Evolutionary conservation across 495 filamentous ascomycete species (phyloP), one percentile per base, ranked within the genome.

Genomic region (Penicillium mononematosum): DNA sequence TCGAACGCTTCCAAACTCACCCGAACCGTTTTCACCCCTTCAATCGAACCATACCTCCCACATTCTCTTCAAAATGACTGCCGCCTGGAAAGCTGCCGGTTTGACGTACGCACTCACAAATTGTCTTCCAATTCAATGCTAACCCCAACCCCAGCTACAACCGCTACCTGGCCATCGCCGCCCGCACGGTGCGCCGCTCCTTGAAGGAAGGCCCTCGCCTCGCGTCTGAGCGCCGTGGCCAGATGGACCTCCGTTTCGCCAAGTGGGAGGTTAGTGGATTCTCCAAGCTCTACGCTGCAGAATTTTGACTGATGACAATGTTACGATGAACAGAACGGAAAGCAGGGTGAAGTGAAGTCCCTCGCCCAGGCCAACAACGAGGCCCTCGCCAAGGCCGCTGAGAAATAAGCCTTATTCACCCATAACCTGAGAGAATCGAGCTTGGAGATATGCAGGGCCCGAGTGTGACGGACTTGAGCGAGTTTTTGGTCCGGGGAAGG

Each of bases 21-120:
- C 67, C 64, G 62, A 63, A 55, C 60, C 58, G 64, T 62, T 68
- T 68, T 66, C 55, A 58, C 70, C 64, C 64, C 66, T 63, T 63
- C 65, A 66, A 63, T 66, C 62, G 48, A 67, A 66, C 47, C 61
- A 62, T 56, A 48, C 43, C 63, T 54, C 51, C 62, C 62, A 58
- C 65, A 60, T 45, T 61, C 63, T 64, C 70, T 74, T 85, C 87
- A 91, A 85, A 81, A 98, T 98, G 94, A 84, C 90, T 75, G 93
- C 91, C 78, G 90, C 92, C 70, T 99, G 95, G 95, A 98, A 97
- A 88, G 84, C 92, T 69, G 88, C 94, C 70, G 94, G 95, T 80
- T 81, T 98, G 68, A 96, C 88, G 95, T 98, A 87, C 75, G 88
- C 66, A 45, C 49, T 1, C 4, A 34, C 41, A 5, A 34, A 6